Conservation (phyloP, 192 early-diverging fungal species). For the Backusella circina region DNA sequence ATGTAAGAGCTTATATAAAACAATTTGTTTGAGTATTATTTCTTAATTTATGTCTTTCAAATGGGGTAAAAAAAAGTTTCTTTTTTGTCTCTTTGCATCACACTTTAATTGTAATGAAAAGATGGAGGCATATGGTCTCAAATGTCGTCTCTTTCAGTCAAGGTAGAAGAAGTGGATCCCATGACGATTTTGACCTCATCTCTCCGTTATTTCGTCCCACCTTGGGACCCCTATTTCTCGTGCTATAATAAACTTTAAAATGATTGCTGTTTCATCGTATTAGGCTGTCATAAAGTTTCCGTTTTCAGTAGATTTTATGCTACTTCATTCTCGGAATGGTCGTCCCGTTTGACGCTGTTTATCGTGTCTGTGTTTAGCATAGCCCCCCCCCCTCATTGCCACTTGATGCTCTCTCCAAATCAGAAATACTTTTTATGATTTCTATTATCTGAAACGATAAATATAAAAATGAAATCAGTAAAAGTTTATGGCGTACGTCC, state of each 20-base stretch:
- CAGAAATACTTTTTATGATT: background rate
- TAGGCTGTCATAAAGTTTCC: slow-evolving; percentile 7
- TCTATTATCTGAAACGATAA: background rate
- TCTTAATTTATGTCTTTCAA: background rate
- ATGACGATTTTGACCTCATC: background rate
- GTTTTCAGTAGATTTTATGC: background rate
- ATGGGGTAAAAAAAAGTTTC: background rate
- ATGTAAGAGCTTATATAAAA: background rate
- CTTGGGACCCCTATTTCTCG: background rate
- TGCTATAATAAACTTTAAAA: background rate
- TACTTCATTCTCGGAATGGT: background rate
- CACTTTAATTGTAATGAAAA: background rate
- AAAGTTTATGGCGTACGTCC: background rate
- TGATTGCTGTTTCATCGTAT: slow-evolving; percentile 13
- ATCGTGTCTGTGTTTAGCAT: slow-evolving; percentile 13
- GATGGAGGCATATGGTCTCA: slow-evolving; percentile 16
- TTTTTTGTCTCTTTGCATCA: background rate
- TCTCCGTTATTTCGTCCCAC: background rate
- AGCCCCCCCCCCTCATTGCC: background rate
- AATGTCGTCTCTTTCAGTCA: slow-evolving; percentile 13
- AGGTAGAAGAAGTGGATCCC: background rate
- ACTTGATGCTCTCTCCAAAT: background rate
- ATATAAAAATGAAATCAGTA: background rate
- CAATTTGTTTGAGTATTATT: background rate
- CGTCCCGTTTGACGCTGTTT: slow-evolving; percentile 8